Percentiles rank a stretch among this genome's conserved stretches.
Evolutionary conservation across 192 early-diverging fungal species (phyloP).

Genomic region (Entomortierella chlamydospora): DNA sequence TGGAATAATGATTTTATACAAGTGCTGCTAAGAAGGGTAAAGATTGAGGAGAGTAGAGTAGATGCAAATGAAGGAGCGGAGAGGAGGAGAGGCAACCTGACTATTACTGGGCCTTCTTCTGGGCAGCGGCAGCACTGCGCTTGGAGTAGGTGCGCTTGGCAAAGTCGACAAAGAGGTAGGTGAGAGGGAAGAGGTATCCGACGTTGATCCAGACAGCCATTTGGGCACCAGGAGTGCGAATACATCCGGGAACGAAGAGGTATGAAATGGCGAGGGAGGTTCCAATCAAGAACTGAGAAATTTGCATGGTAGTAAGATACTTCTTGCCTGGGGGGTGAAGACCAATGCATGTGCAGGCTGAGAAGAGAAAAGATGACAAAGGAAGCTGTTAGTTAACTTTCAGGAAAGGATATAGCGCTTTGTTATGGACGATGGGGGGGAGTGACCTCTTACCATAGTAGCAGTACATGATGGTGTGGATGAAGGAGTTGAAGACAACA

Average conservation of each 20-base stretch:
- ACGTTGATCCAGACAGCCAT: conserved; percentile 73
- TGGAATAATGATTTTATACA: not conserved
- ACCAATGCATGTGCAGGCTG: conserved; percentile 74
- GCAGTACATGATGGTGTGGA: conserved; percentile 89
- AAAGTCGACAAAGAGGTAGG: conserved; percentile 85
- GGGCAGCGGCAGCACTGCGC: conserved; percentile 32
- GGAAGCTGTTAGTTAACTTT: not conserved
- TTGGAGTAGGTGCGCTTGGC: conserved; percentile 76
- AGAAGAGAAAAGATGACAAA: not conserved
- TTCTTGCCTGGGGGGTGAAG: conserved; percentile 83
- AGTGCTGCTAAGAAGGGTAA: not conserved
- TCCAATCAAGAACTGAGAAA: conserved; percentile 86
- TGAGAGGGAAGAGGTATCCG: conserved; percentile 79
- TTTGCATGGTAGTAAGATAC: conserved; percentile 85
- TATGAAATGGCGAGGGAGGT: conserved; percentile 73
- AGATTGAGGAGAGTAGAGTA: too few relatives aligned
- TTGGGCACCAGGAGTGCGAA: conserved; percentile 60
- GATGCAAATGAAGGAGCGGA: too few relatives aligned
- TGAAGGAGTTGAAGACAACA: conserved; percentile 86
- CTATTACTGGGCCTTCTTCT: conserved; percentile 53
- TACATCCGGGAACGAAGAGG: conserved; percentile 71
- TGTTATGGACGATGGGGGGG: too few relatives aligned
- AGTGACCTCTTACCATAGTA: conserved; percentile 69
- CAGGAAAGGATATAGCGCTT: too few relatives aligned
- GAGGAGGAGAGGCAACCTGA: not conserved